Evolutionary conservation across 768 basidiomycete species (phyloP).

Genomic region (Amanita thiersii): DNA sequence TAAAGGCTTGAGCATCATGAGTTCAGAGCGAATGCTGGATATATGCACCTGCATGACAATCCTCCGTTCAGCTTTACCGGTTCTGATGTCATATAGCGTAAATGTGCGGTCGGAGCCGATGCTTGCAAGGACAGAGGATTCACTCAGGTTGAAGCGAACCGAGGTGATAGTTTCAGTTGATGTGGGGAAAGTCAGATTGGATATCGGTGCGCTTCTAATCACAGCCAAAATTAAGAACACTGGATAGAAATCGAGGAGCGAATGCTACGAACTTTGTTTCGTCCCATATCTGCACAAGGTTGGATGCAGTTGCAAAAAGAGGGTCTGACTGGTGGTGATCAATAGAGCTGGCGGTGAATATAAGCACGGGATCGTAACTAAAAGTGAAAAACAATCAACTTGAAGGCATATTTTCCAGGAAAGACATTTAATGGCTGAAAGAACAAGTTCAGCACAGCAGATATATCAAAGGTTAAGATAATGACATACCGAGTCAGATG

Average conservation of each 20-base stretch:
- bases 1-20: not conserved
- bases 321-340: slow-evolving; percentile 88
- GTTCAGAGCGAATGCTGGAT: not conserved
- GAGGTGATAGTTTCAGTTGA: slow-evolving; percentile 84
- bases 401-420: slow-evolving; percentile 83
- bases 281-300: slow-evolving; percentile 95
- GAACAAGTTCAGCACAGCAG: slow-evolving; percentile 10
- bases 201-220: slow-evolving; percentile 79
- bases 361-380: slow-evolving; percentile 5
- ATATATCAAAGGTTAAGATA: not conserved
- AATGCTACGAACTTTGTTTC: slow-evolving; percentile 73
- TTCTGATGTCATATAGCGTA: slow-evolving; percentile 92
- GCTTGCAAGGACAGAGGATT: slow-evolving; percentile 90
- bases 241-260: slow-evolving; percentile 7
- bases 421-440: slow-evolving; percentile 68
- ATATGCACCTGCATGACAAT: slow-evolving; percentile 81
- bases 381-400: slow-evolving; percentile 39
- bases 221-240: too few relatives aligned
- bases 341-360: slow-evolving; percentile 54
- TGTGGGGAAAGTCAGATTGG: slow-evolving; percentile 80
- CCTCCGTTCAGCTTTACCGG: slow-evolving; percentile 90
- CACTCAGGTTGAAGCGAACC: slow-evolving; percentile 90
- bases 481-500: slow-evolving; percentile 26
- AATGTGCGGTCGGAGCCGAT: slow-evolving; percentile 94
- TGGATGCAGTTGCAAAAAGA: slow-evolving; percentile 92